A percentile compares a stretch with the other conserved stretches of the same genome.
These are phyloP conservation scores for Lepidopterella palustris DNA, from an alignment of 495 filamentous ascomycete species.

Conservation along the genomic window DNA sequence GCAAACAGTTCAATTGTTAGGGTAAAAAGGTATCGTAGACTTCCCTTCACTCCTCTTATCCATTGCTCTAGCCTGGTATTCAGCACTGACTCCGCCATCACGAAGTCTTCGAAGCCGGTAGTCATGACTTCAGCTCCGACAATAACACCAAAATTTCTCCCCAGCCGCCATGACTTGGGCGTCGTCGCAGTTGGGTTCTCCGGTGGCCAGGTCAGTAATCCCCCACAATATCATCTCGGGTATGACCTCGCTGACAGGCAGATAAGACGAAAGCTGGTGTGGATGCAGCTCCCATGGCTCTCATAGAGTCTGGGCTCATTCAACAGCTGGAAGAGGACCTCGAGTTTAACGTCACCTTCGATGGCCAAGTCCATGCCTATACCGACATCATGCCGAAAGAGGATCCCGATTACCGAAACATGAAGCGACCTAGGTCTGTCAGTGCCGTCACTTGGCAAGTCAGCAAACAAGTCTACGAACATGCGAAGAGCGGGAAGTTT, in stretches of 20 bases:
- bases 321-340: slow-evolving; percentile 77
- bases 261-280: slow-evolving; percentile 80
- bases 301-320: slow-evolving; percentile 85
- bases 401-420: slow-evolving; percentile 74
- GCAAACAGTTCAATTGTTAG: no score
- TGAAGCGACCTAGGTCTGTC: slow-evolving; percentile 89
- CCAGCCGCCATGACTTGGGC: slow-evolving; percentile 69
- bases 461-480: slow-evolving; percentile 76
- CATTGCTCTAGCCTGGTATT: no score
- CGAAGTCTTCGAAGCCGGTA: no score
- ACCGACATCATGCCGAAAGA: slow-evolving; percentile 61
- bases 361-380: slow-evolving; percentile 79
- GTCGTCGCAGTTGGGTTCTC: slow-evolving; percentile 95
- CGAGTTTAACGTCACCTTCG: slow-evolving; percentile 78
- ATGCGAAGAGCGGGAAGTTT: slow-evolving; percentile 77
- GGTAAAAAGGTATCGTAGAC: no score
- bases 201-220: slow-evolving; percentile 72
- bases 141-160: slow-evolving; percentile 74
- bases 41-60: no score
- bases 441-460: slow-evolving; percentile 79
- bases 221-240: neutral
- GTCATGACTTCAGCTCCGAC: slow-evolving; percentile 52
- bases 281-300: slow-evolving; percentile 83
- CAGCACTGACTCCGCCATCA: no score
- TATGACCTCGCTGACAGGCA: neutral